These are phyloP conservation scores for Magnaporthiopsis rhizophila DNA, from an alignment of 2,329 filamentous ascomycete genomes.

Conservation along the genomic window DNA sequence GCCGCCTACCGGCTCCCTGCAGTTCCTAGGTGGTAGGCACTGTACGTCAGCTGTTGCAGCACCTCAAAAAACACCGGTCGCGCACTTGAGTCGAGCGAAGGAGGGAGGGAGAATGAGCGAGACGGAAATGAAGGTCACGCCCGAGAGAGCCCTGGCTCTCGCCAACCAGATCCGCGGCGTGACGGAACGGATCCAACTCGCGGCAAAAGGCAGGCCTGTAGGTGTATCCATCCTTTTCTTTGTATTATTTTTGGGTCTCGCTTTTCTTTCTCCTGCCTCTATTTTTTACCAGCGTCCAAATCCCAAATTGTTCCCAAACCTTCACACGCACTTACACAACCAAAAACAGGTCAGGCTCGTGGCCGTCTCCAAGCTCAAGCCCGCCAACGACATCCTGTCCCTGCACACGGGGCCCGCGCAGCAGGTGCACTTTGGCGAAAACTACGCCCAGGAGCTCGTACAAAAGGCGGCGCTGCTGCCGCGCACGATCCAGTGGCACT, in stretches of 20 bases:
- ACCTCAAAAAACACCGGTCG: too few relatives aligned
- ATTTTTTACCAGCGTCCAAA: too few relatives aligned
- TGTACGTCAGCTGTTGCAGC: too few relatives aligned
- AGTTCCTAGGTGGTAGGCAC: too few relatives aligned
- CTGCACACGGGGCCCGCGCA: constrained; percentile 55
- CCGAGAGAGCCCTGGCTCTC: constrained; percentile 53
- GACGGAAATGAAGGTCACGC: constrained; percentile 52
- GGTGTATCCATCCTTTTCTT: too few relatives aligned
- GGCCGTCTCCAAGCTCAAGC: constrained; percentile 94
- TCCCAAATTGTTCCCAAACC: too few relatives aligned
- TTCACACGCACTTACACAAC: constrained; percentile 5
- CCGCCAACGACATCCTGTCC: constrained; percentile 80
- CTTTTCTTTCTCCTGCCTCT: too few relatives aligned
- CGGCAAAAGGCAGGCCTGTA: constrained; percentile 44
- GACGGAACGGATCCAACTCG: constrained; percentile 46
- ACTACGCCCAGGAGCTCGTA: constrained; percentile 84
- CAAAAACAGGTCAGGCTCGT: constrained; percentile 66
- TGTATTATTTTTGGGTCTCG: neutral
- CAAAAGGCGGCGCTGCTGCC: constrained; percentile 82
- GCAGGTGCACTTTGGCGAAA: constrained; percentile 87
- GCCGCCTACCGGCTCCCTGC: too few relatives aligned
- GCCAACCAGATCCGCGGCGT: constrained; percentile 55
- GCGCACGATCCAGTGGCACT: constrained; percentile 77
- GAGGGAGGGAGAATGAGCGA: constrained; percentile 31
- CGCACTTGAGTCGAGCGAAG: neutral